Base-by-base conservation (phyloP, 2,329 filamentous ascomycete genomes). In the Moelleriella libera region DNA sequence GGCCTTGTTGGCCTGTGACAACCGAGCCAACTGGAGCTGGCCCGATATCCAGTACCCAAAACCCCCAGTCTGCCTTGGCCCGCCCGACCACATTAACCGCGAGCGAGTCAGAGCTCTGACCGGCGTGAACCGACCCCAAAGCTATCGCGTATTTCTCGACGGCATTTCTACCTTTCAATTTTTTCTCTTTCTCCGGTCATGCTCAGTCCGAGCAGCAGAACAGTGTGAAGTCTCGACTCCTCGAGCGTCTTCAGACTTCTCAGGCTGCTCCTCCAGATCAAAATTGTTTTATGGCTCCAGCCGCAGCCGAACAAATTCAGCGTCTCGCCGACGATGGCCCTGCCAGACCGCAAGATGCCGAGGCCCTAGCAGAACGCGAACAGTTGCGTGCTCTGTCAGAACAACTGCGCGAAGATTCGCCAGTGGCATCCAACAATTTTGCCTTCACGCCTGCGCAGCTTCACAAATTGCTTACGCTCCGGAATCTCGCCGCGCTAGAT, bases 371-470 rank as follows among this genome's bases (percentile, higher is more conserved):
- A 21, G 21, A 21, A 21, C 21, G 21, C 21, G 21, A 21, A 21
- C 21, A 21, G 21, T 21, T 21, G 21, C 21, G 21, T 21, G 21
- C 21, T 21, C 21, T 21, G 3, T 21, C 21, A 6, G 42, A 52
- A 48, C 59, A 63, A 48, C 49, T 64, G 41, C 51, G 49, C 45
- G 52, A 59, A 21, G 55, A 60, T 30, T 45, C 52, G 5, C 58
- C 57, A 32, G 46, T 57, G 14, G 51, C 57, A 9, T 53, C 53
- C 48, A 75, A 72, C 54, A 67, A 63, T 6, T 78, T 78, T 50
- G 74, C 72, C 10, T 78, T 77, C 49, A 68, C 70, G 0, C 71
- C 74, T 2, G 66, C 67, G 4, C 74, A 78, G 48, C 61, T 78
- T 3, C 71, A 72, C 56, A 74, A 72, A 49, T 66, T 78, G 32